Evolutionary conservation across 257 asterid genomes (phyloP).

Genomic region (Solanum sitiens): DNA sequence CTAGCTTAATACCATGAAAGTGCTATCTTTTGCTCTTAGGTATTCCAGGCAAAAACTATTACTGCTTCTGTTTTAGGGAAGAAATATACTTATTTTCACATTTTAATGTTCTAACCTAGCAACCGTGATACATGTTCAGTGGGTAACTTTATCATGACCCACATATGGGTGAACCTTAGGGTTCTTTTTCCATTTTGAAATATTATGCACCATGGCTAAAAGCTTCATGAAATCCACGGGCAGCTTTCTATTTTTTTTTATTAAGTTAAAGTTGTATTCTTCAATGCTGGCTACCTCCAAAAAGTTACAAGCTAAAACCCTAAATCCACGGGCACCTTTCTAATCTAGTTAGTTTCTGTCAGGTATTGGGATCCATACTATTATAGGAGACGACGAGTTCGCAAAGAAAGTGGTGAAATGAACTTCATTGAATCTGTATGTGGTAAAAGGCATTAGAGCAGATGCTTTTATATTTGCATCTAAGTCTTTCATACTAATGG

Average conservation of each 20-base stretch:
- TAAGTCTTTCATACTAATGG: not conserved
- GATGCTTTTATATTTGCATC: constrained; percentile 9
- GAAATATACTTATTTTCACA: not conserved
- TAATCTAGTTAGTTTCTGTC: constrained; percentile 8
- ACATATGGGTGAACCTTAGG: not conserved
- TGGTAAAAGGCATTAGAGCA: not conserved
- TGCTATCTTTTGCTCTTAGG: not conserved
- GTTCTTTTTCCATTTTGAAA: not conserved
- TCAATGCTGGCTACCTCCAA: too few species aligned
- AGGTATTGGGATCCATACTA: constrained; percentile 99
- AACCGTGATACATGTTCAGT: not conserved
- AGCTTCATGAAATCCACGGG: not conserved
- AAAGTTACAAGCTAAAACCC: too few species aligned
- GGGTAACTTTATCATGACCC: not conserved
- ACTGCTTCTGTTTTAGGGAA: not conserved
- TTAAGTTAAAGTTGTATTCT: too few species aligned
- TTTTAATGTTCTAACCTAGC: not conserved
- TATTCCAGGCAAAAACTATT: not conserved
- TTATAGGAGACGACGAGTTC: constrained; percentile 55
- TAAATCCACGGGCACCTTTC: not conserved
- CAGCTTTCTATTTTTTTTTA: not conserved
- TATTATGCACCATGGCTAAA: not conserved
- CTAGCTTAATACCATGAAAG: not conserved
- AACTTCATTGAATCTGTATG: constrained; percentile 95
- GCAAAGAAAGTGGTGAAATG: constrained; percentile 54